Conservation (phyloP, 805 yeast genomes). For the Citeromyces matritensis region DNA sequence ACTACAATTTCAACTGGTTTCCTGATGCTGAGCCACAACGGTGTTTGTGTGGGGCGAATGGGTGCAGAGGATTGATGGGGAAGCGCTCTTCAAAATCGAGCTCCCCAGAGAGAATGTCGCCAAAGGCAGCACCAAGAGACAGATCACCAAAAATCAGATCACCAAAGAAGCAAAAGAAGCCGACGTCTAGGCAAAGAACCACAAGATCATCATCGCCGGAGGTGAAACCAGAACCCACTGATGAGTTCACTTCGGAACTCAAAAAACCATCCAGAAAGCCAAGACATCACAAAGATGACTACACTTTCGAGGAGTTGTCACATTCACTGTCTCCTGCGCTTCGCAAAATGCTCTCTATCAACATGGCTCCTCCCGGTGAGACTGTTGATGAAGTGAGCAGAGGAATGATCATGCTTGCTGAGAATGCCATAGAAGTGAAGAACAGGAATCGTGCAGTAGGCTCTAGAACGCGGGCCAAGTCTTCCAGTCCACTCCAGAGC, state of each 20-base stretch:
- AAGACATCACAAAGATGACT: slow-evolving; percentile 1
- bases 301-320: neutral
- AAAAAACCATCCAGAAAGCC: slow-evolving; percentile 1
- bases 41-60: slow-evolving; percentile 25
- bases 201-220: slow-evolving; percentile 1
- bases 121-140: neutral
- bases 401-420: neutral
- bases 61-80: slow-evolving; percentile 25
- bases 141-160: neutral
- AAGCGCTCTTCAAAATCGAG: slow-evolving; percentile 4
- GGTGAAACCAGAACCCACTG: neutral
- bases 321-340: slow-evolving; percentile 3
- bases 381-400: slow-evolving; percentile 2
- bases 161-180: neutral
- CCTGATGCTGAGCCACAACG: slow-evolving; percentile 24
- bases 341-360: slow-evolving; percentile 4
- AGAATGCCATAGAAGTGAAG: neutral
- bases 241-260: neutral
- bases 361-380: slow-evolving; percentile 8
- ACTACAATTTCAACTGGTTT: slow-evolving; percentile 31
- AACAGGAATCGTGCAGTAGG: neutral
- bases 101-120: too few species aligned
- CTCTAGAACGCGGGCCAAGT: too few species aligned
- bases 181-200: neutral
- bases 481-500: too few species aligned